Percentiles rank a stretch among this genome's conserved stretches.
Conservation (phyloP, 441 rosid species). For the Omphalea diandra region DNA sequence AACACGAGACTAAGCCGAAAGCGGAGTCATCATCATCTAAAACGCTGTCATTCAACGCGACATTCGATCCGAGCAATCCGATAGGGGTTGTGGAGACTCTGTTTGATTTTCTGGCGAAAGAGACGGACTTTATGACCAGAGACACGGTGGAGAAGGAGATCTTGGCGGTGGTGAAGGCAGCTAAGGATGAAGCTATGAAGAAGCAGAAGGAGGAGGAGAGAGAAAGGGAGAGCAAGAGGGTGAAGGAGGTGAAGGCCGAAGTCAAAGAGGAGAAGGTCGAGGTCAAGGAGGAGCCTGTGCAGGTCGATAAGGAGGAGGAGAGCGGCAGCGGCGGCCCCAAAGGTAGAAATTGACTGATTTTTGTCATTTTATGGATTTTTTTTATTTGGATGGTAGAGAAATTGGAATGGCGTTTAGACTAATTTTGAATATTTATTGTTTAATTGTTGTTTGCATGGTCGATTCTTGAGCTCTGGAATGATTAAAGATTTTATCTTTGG, state of each 20-base stretch:
- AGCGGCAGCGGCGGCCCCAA: conserved; percentile 27
- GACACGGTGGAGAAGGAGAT: conserved; percentile 63
- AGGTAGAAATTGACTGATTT: conserved; percentile 25
- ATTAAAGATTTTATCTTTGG: not conserved
- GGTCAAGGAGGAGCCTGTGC: conserved; percentile 3
- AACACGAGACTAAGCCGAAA: conserved; percentile 31
- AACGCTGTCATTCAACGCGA: conserved; percentile 39
- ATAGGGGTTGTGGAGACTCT: conserved; percentile 55
- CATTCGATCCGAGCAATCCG: conserved; percentile 62
- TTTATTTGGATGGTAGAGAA: not conserved
- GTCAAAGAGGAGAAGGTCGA: conserved; percentile 11
- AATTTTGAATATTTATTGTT: not conserved
- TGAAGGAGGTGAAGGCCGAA: conserved; percentile 15
- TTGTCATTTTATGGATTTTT: not conserved
- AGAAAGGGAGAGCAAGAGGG: conserved; percentile 23
- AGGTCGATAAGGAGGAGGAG: conserved; percentile 26
- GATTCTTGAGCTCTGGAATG: not conserved
- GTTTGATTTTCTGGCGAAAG: conserved; percentile 59
- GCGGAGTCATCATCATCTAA: conserved; percentile 30
- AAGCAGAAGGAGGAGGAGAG: conserved; percentile 25
- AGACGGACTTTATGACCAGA: conserved; percentile 57
- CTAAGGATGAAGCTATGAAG: conserved; percentile 52
- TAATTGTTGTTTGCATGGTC: not conserved
- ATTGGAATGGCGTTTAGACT: not conserved
- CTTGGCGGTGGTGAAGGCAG: conserved; percentile 43